Evolutionary conservation across 2,329 filamentous ascomycete genomes (phyloP).

Genomic region (Pseudopyricularia cyperi): DNA sequence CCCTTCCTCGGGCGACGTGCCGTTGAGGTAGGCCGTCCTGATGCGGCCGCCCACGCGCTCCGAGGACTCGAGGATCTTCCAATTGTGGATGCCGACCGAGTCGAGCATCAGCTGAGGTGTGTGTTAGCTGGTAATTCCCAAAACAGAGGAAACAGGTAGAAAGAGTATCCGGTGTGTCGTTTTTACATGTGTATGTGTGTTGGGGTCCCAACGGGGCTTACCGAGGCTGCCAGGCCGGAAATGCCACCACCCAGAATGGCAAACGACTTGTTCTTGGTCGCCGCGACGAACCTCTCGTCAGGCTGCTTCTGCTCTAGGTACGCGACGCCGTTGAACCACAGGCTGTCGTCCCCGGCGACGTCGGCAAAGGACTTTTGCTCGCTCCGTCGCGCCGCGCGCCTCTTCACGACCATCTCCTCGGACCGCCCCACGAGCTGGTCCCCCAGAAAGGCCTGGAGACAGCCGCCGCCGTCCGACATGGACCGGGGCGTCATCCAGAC

Average conservation of each 20-base stretch:
- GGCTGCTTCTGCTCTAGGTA: slow-evolving; percentile 17
- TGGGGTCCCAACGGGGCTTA: too few relatives aligned
- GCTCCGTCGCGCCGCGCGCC: too few relatives aligned
- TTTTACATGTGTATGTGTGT: too few relatives aligned
- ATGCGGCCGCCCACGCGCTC: slow-evolving; percentile 27
- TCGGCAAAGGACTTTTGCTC: too few relatives aligned
- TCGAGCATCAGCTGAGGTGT: slow-evolving; percentile 26
- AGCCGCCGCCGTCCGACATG: too few relatives aligned
- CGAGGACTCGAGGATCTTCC: slow-evolving; percentile 29
- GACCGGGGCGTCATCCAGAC: too few relatives aligned
- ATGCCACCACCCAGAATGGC: slow-evolving; percentile 25
- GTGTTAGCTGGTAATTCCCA: too few relatives aligned
- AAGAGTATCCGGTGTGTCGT: too few relatives aligned
- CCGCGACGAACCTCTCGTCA: slow-evolving; percentile 10
- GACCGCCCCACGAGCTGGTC: too few relatives aligned
- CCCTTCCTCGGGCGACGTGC: slow-evolving; percentile 13
- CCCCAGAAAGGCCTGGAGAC: too few relatives aligned
- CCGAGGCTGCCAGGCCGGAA: slow-evolving; percentile 10
- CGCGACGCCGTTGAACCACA: slow-evolving; percentile 25
- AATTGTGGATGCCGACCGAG: slow-evolving; percentile 27
- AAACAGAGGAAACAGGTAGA: too few relatives aligned
- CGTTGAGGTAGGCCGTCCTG: slow-evolving; percentile 26
- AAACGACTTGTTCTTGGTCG: slow-evolving; percentile 15
- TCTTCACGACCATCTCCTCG: too few relatives aligned
- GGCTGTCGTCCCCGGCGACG: slow-evolving; percentile 11